A percentile compares a stretch with the other conserved stretches of the same genome.
phyloP scores from a whole-genome alignment of 345 rosid genomes.

The Lepidium didymum region DNA sequence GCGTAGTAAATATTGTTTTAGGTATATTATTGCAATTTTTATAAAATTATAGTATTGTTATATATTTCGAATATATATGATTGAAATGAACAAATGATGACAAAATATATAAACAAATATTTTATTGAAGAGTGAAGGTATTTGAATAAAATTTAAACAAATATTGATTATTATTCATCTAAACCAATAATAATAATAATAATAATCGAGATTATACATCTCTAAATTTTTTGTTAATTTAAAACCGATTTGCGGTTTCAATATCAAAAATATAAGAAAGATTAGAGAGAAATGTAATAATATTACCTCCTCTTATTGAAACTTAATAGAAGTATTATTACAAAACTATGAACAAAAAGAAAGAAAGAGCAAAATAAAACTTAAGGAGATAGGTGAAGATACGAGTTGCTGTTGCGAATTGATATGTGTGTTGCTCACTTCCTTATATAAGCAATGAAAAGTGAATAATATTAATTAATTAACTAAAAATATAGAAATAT shows the following conservation, averaged over 20 bases:
- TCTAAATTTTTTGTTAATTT: neutral
- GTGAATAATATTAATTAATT: neutral
- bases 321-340: constrained; percentile 5
- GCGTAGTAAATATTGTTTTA: no score
- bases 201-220: neutral
- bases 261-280: neutral
- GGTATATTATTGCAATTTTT: no score
- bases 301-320: constrained; percentile 28
- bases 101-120: neutral
- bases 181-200: no score
- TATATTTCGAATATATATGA: no score
- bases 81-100: neutral
- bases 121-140: neutral
- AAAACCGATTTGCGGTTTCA: neutral
- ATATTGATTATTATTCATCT: no score
- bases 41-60: no score
- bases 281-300: neutral
- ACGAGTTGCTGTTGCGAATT: constrained; percentile 36
- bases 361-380: constrained; percentile 13
- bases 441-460: constrained; percentile 29
- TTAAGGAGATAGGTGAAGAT: constrained; percentile 28
- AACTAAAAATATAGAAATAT: neutral
- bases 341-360: constrained; percentile 23
- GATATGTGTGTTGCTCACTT: neutral
- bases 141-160: no score